A percentile compares a stretch with the other conserved stretches of the same genome.
Conservation (phyloP, 176 grass and related monocot genomes). For the Pontederia paniculata region DNA sequence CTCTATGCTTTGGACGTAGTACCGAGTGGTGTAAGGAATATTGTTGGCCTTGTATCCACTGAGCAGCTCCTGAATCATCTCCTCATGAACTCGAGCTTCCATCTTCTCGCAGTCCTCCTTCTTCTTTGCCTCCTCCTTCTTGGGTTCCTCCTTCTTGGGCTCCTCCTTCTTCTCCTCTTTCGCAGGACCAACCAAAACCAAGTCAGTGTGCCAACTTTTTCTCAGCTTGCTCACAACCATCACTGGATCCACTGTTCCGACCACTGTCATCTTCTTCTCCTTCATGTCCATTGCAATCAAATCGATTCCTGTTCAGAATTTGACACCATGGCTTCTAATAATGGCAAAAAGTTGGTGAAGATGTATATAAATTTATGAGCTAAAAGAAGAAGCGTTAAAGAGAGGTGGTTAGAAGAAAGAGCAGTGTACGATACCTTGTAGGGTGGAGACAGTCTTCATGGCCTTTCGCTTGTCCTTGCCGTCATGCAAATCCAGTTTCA, state of each 20-base stretch:
- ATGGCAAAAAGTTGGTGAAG: neutral
- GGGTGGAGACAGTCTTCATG: constrained; percentile 45
- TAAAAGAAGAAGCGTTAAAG: neutral
- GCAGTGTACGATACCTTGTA: constrained; percentile 21
- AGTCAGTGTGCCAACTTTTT: constrained; percentile 12
- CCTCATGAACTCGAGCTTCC: neutral
- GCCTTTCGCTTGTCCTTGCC: constrained; percentile 68
- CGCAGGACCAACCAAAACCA: constrained; percentile 45
- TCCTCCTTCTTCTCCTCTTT: constrained; percentile 40
- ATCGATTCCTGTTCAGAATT: constrained; percentile 36
- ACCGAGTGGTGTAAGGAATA: no score
- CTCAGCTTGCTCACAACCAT: constrained; percentile 35
- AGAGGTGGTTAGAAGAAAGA: neutral
- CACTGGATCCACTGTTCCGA: constrained; percentile 54
- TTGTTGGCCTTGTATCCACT: no score
- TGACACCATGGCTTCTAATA: neutral
- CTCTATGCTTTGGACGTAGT: no score
- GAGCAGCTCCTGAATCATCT: no score
- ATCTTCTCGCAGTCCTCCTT: constrained; percentile 9
- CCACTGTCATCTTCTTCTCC: constrained; percentile 48
- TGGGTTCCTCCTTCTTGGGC: constrained; percentile 25
- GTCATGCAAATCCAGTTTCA: constrained; percentile 76
- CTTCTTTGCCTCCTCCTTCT: constrained; percentile 11
- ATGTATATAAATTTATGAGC: neutral
- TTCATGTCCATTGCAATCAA: constrained; percentile 57